Evolutionary conservation across 441 rosid species (phyloP), one percentile per base, ranked within the genome.

Genomic region (Euphorbia neoarborescens): DNA sequence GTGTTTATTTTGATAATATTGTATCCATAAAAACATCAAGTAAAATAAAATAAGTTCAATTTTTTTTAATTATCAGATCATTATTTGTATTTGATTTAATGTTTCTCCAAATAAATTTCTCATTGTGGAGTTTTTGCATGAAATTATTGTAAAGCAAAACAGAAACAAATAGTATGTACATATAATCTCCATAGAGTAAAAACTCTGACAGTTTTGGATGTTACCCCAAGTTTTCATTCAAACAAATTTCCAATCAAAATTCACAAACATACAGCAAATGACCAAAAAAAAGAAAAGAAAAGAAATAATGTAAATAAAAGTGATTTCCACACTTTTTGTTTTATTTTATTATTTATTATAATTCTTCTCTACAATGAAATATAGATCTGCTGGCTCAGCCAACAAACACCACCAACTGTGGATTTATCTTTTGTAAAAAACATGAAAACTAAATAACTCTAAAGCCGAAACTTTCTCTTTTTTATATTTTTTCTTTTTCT

Each of bases 281-380:
- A 11, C 15, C 11, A 46, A 46, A 1, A 13, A 8, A 1, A 12
- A 46, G n/a, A 46, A 7, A 4, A 11, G 15, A 1, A 2, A 7
- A 46, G 1, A 2, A 7, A 11, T 46, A 38, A 40, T 53, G 30
- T 0, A 3, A n/a, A n/a, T 6, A 54, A 35, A 59, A 54, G 25
- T 51, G 38, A 22, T 54, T 28, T 15, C 32, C 51, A 37, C 22
- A 58, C 42, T 73, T 58, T n/a, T 15, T 51, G 6, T 2, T 48
- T 51, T 1, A 8, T 46, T 14, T 46, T 46, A 44, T 44, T 59
- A 51, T 14, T 46, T 11, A 11, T 46, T 59, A 44, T 65, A 68
- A 71, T 76, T 44, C 37, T 53, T 76, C 78, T 81, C 84, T 83
- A 83, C 84, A 81, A 30, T 22, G 71, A 67, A 61, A 77, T 50